These are phyloP conservation scores for Penicillium sp. DNA, from an alignment of 2,329 filamentous ascomycete genomes.

Conservation along the genomic window DNA sequence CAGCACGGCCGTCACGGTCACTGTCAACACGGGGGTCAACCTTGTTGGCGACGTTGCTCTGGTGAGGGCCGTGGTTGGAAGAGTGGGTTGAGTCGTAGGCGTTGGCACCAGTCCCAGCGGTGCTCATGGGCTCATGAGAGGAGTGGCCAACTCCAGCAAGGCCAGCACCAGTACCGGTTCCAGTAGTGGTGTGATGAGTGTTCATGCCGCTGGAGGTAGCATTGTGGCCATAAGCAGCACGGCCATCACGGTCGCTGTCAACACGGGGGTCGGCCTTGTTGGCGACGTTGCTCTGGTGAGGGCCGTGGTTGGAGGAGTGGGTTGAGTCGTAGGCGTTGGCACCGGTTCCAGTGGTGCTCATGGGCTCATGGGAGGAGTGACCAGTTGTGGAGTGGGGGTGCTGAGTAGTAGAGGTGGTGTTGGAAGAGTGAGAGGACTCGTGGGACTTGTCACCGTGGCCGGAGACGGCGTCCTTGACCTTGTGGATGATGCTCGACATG, in stretches of 20 bases:
- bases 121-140: no score
- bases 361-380: no score
- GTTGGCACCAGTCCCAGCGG: not conserved
- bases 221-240: not conserved
- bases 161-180: no score
- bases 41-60: conserved; percentile 8
- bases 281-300: conserved; percentile 10
- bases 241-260: conserved; percentile 6
- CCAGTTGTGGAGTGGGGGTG: no score
- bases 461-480: conserved; percentile 16
- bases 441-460: conserved; percentile 7
- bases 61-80: conserved; percentile 8
- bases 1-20: conserved; percentile 3
- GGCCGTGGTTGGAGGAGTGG: conserved; percentile 9
- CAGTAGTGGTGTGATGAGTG: conserved; percentile 2
- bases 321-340: not conserved
- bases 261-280: conserved; percentile 10
- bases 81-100: conserved; percentile 1
- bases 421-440: not conserved
- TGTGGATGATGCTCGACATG: conserved; percentile 16
- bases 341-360: no score
- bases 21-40: conserved; percentile 9
- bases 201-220: not conserved
- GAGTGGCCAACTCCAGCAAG: no score
- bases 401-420: not conserved